A percentile compares a stretch with the other conserved stretches of the same genome.
Conservation (phyloP, 768 basidiomycete species). For the Flagelloscypha sp. region DNA sequence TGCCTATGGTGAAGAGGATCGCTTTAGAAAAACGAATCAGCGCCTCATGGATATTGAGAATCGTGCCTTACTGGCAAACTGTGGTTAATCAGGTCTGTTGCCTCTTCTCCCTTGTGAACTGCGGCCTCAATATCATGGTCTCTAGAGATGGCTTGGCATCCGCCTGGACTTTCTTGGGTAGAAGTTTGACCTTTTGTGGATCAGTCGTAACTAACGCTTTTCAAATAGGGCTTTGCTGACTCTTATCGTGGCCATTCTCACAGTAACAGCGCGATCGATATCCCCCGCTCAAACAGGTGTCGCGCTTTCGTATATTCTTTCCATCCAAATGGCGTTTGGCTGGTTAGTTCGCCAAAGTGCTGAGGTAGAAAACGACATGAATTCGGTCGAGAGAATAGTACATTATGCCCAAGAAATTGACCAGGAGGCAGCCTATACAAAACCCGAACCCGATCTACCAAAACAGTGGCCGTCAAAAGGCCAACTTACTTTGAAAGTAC, state of each 20-base stretch:
- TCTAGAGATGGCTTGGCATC: slow-evolving; percentile 77
- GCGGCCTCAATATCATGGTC: neutral
- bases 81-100: slow-evolving; percentile 63
- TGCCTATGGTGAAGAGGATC: slow-evolving; percentile 71
- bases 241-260: slow-evolving; percentile 71
- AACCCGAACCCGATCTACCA: slow-evolving; percentile 51
- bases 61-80: slow-evolving; percentile 81
- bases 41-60: slow-evolving; percentile 79
- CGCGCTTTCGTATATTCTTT: slow-evolving; percentile 71
- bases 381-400: slow-evolving; percentile 77
- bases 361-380: slow-evolving; percentile 93
- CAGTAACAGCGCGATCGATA: slow-evolving; percentile 64
- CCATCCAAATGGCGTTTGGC: slow-evolving; percentile 71
- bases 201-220: too few species aligned
- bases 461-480: slow-evolving; percentile 71
- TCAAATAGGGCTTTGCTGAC: slow-evolving; percentile 50
- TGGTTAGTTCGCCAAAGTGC: slow-evolving; percentile 73
- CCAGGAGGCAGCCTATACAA: slow-evolving; percentile 68
- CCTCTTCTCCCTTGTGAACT: slow-evolving; percentile 4
- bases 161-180: slow-evolving; percentile 82
- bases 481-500: slow-evolving; percentile 62
- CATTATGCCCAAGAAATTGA: slow-evolving; percentile 77
- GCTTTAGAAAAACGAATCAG: slow-evolving; percentile 73
- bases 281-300: slow-evolving; percentile 75
- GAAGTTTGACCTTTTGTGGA: neutral